Conservation (phyloP, 208 protist species). For the Endotrypanum monterogeii region DNA sequence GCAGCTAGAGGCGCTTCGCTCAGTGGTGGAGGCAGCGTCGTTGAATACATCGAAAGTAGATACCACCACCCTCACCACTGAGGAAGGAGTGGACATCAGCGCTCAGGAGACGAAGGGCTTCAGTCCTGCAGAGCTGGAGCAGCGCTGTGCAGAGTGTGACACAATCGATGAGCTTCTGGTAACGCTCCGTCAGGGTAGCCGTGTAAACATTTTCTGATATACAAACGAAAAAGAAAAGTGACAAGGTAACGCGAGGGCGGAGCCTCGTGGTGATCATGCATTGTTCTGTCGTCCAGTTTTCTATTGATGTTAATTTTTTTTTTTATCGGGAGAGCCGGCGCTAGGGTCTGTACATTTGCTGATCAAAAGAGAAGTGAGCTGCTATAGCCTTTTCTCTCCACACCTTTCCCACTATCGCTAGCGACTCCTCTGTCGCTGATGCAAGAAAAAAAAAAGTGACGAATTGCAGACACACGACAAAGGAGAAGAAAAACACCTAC, state of each 20-base stretch:
- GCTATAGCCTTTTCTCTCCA: neutral
- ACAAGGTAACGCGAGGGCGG: neutral
- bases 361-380: neutral
- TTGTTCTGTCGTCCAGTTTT: neutral
- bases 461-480: too few relatives aligned
- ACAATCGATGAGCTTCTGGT: slow-evolving; percentile 66
- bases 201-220: slow-evolving; percentile 55
- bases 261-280: neutral
- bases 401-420: neutral
- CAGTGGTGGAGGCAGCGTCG: slow-evolving; percentile 18
- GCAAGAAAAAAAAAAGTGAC: too few relatives aligned
- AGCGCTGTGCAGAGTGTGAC: slow-evolving; percentile 85
- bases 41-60: slow-evolving; percentile 19
- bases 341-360: neutral
- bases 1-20: slow-evolving; percentile 29
- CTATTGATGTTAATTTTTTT: neutral
- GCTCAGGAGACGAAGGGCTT: slow-evolving; percentile 27
- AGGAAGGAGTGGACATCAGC: neutral
- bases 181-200: slow-evolving; percentile 56
- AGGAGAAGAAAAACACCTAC: too few relatives aligned
- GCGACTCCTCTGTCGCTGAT: neutral
- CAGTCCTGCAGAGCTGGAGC: slow-evolving; percentile 88
- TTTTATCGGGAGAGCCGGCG: neutral
- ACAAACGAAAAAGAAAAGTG: neutral
- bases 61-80: neutral